Conservation (phyloP, 345 rosid species). For the Murraya paniculata region DNA sequence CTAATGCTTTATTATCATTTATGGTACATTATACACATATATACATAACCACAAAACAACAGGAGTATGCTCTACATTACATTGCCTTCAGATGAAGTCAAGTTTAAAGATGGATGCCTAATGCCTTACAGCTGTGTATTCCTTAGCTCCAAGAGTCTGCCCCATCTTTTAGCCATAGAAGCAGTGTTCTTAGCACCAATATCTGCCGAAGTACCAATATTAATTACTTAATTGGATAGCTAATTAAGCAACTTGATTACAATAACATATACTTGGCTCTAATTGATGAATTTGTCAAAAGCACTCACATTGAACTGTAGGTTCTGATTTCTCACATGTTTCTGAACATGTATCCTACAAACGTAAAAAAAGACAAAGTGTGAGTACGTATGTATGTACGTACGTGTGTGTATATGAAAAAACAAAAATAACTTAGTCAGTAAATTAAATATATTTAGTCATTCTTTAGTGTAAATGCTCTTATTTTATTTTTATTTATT, state of each 20-base stretch:
- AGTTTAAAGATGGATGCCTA: too few species aligned
- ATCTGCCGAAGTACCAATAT: conserved; percentile 31
- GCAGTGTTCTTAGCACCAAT: conserved; percentile 47
- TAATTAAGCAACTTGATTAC: background rate
- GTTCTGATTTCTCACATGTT: conserved; percentile 62
- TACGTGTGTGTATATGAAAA: too few species aligned
- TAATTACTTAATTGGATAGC: background rate
- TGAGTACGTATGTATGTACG: too few species aligned
- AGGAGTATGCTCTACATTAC: too few species aligned
- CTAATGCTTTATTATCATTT: too few species aligned
- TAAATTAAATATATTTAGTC: too few species aligned
- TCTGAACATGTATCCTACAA: conserved; percentile 76
- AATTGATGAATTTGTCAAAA: background rate
- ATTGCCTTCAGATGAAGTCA: too few species aligned
- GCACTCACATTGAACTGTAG: conserved; percentile 51
- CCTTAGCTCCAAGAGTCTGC: conserved; percentile 70
- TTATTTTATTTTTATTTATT: too few species aligned
- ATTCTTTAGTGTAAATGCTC: rapidly evolving
- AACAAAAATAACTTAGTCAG: too few species aligned
- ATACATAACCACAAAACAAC: too few species aligned
- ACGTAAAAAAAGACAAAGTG: background rate
- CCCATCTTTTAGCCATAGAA: conserved; percentile 73
- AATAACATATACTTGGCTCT: background rate
- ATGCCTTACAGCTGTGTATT: conserved; percentile 9
- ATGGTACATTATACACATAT: too few species aligned